phyloP scores from a whole-genome alignment of 192 early-diverging fungal genomes.

The Mortierella alpina region DNA sequence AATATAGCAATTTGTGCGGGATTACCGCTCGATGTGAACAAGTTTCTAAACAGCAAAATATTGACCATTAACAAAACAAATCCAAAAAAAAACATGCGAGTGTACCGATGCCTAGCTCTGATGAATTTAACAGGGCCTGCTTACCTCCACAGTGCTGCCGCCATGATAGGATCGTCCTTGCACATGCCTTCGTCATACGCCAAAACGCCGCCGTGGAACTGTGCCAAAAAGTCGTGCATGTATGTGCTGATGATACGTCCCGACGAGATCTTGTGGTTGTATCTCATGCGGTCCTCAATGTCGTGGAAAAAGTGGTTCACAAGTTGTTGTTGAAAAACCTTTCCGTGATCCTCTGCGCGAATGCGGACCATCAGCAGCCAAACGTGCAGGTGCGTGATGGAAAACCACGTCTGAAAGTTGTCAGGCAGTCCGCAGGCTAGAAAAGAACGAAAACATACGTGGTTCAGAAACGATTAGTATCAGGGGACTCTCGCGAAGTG shows the following conservation, averaged over 20 bases:
- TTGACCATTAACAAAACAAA: not conserved
- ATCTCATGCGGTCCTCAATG: constrained; percentile 84
- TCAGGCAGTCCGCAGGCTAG: constrained; percentile 77
- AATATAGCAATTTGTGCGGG: constrained; percentile 48
- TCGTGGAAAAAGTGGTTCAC: constrained; percentile 91
- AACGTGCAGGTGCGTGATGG: constrained; percentile 87
- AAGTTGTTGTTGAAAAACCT: constrained; percentile 87
- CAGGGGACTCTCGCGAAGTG: not conserved
- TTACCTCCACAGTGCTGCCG: constrained; percentile 88
- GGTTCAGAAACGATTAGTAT: not conserved
- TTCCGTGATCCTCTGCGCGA: constrained; percentile 75
- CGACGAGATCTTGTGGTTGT: constrained; percentile 79
- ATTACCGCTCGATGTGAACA: constrained; percentile 51
- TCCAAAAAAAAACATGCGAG: too few relatives aligned
- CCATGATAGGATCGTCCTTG: constrained; percentile 87
- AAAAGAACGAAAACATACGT: constrained; percentile 22
- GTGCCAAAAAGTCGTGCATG: constrained; percentile 82
- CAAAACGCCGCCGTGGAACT: constrained; percentile 89
- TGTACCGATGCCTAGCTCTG: too few relatives aligned
- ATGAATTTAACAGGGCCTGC: not conserved
- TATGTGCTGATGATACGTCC: constrained; percentile 79
- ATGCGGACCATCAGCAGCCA: constrained; percentile 94
- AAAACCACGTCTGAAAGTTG: constrained; percentile 96
- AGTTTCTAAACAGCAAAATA: constrained; percentile 22
- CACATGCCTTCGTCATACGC: constrained; percentile 94